Percentiles rank a stretch among this genome's conserved stretches.
These are phyloP conservation scores for Bullera alba DNA, from an alignment of 768 basidiomycete genomes.

Conservation along the genomic window DNA sequence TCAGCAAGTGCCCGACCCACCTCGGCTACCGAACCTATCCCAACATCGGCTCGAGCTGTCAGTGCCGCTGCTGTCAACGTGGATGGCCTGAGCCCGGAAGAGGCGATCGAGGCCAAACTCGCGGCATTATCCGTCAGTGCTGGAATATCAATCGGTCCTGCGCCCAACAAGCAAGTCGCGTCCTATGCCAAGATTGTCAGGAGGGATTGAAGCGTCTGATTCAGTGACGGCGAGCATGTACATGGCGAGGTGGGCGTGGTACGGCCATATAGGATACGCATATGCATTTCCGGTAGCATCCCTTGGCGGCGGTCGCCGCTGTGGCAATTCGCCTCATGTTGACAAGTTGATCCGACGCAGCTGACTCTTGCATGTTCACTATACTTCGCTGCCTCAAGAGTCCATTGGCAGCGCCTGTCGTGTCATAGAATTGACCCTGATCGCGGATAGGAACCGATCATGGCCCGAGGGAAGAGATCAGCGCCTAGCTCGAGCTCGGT, in stretches of 20 bases:
- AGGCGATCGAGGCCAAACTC: constrained; percentile 36
- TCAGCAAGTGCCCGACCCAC: constrained; percentile 9
- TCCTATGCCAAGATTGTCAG: constrained; percentile 37
- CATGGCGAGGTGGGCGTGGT: too few species aligned
- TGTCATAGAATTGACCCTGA: too few species aligned
- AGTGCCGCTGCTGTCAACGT: background rate
- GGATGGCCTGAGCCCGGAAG: constrained; percentile 16
- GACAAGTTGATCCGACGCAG: too few species aligned
- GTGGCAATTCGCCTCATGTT: too few species aligned
- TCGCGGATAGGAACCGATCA: too few species aligned
- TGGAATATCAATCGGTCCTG: constrained; percentile 32
- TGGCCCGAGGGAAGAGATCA: background rate
- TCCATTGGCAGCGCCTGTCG: too few species aligned
- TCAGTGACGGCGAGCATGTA: too few species aligned
- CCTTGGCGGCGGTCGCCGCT: too few species aligned
- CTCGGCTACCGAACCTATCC: background rate
- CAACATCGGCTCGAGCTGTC: background rate
- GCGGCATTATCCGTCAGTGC: constrained; percentile 28
- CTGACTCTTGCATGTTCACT: too few species aligned
- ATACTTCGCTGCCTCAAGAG: too few species aligned
- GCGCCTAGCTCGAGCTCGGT: background rate
- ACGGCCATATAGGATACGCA: too few species aligned
- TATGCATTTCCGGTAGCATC: too few species aligned
- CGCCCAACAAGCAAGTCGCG: constrained; percentile 6
- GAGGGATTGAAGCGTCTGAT: constrained; percentile 24